Evolutionary conservation across 2,329 filamentous ascomycete genomes (phyloP), one percentile per base, ranked within the genome.

Genomic region (Colletotrichum siamense): DNA sequence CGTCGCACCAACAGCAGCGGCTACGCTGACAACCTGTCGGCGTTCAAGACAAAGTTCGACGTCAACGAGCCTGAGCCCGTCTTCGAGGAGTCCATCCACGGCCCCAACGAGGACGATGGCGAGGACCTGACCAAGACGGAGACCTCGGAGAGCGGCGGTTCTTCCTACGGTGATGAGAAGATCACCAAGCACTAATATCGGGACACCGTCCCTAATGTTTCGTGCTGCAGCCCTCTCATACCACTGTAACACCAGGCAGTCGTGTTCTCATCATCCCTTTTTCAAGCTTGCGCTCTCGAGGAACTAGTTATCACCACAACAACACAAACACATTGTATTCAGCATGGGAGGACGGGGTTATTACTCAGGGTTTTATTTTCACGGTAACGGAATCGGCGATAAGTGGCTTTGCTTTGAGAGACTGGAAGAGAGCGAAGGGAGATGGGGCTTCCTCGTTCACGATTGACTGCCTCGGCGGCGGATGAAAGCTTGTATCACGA

Each of bases 41-140:
- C 96, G 84, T 95, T 98, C 88, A 98, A 97, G 91, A 98, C 96
- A 86, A 99, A 99, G 88, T 99, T 98, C 84, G 97, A 99, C 86
- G 89, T 95, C 80, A 91, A 95, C 83, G 97, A 99, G 81, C 90
- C 92, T 22, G 96, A 99, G 82, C 96, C 96, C 55, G 95, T 98
- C 82, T 98, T 98, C 80, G 96, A 99, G 85, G 96, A 98, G 86
- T 91, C 92, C 71, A 78, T 97, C 75, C 95, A 98, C 82, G 95
- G 95, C 34, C 90, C 93, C 22, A 81, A 86, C 68, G 87, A 88
- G 32, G 91, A 92, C 68, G 84, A 88, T 55, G 82, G 79, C 71
- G 90, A 93, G 77, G 84, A 89, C 75, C 86, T 90, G 76, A 87
- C 85, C 81, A 91, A 91, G 87, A 89, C 87, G 39, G 90, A 91